Evolutionary conservation across 2,329 filamentous ascomycete genomes (phyloP), one percentile per base, ranked within the genome.

Genomic region (Ophiobolus disseminans): DNA sequence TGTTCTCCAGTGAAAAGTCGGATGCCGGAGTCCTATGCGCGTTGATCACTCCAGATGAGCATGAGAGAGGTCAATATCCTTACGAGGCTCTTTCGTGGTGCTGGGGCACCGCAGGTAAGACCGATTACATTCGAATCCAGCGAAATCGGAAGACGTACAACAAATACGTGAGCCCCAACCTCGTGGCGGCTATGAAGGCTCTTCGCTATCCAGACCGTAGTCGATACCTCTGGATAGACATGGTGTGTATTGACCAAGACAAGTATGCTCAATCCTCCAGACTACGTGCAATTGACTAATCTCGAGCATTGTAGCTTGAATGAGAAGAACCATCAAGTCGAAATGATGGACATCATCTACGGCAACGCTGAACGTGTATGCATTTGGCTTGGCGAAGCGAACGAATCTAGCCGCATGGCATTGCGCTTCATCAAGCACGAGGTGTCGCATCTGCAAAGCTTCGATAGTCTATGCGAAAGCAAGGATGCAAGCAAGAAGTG

Each of bases 341-440:
- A 52, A 14, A 58, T 62, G 48, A 62, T 62, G 61, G 45, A 30
- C 14, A 31, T 50, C 3, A 57, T 63, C 4, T 63, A 63, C 17
- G 43, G 44, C 3, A 50, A 44, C 13, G 55, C 53, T 10, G 40
- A 46, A 4, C 9, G 32, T n/a, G 56, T 59, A 1, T 56, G 50
- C 37, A 40, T 62, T 5, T 62, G 58, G 58, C 50, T 62, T 5
- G 75, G 74, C 0, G 60, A 68, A 11, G 57, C 54, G 30, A 50
- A 60, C 9, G 44, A 63, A 2, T 45, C 63, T 9, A 70, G 63
- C 20, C 44, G 45, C 4, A 50, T 49, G 9, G 73, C 72, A 3
- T 62, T 75, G 17, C 28, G 51, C 2, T 74, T 75, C 50, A 72
- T 74, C 31, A 41, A 59, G 28, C 42, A 64, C 1, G 59, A 69